phyloP scores from a whole-genome alignment of 805 yeast species.

The Candida pini region DNA sequence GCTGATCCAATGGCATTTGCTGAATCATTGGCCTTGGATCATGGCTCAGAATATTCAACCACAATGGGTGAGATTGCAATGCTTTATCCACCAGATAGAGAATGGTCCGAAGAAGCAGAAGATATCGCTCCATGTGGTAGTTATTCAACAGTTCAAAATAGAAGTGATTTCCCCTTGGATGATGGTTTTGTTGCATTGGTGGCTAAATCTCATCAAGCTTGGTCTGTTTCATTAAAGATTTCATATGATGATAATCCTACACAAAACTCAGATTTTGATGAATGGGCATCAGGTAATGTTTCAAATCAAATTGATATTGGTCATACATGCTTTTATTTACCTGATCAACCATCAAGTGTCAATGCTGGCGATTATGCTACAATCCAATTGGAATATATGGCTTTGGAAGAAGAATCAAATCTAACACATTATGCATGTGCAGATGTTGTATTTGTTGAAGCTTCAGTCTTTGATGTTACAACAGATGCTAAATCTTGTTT shows the following conservation, averaged over 20 bases:
- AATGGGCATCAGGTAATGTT: conserved; percentile 34
- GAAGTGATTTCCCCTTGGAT: conserved; percentile 41
- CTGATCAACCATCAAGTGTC: conserved; percentile 34
- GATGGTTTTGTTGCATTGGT: conserved; percentile 43
- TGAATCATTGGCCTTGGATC: conserved; percentile 29
- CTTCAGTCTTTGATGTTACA: conserved; percentile 32
- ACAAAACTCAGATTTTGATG: conserved; percentile 34
- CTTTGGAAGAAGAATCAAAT: conserved; percentile 33
- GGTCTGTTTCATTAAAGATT: conserved; percentile 35
- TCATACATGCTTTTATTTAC: conserved; percentile 41
- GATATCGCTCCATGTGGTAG: conserved; percentile 44
- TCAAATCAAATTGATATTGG: conserved; percentile 37
- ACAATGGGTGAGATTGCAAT: conserved; percentile 37
- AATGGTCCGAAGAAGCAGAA: conserved; percentile 41
- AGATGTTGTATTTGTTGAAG: conserved; percentile 39
- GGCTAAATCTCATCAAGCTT: conserved; percentile 35
- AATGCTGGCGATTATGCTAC: conserved; percentile 38
- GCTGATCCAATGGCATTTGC: conserved; percentile 28
- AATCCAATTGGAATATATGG: conserved; percentile 41
- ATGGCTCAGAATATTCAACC: conserved; percentile 31
- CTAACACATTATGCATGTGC: conserved; percentile 42
- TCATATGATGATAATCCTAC: conserved; percentile 36
- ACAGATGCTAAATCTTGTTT: conserved; percentile 33
- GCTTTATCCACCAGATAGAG: conserved; percentile 38
- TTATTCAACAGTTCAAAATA: conserved; percentile 28